These are phyloP conservation scores for Pharus latifolius DNA, from an alignment of 176 grass and related monocot species.

Conservation along the genomic window DNA sequence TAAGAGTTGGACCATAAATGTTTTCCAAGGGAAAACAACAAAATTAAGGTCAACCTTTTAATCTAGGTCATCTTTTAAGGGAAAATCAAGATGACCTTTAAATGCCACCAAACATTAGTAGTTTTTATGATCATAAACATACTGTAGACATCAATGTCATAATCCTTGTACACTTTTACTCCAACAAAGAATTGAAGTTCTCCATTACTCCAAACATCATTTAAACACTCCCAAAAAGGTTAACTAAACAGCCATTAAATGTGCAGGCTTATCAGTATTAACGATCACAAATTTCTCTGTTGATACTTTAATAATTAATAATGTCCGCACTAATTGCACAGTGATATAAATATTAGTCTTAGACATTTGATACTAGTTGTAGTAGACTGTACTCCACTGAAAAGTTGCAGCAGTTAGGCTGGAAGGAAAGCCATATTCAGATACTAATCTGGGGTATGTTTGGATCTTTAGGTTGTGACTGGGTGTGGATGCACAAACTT, in stretches of 20 bases:
- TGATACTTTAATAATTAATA: background rate
- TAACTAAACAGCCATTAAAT: background rate
- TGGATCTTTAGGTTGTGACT: no score
- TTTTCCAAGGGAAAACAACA: background rate
- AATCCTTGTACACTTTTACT: background rate
- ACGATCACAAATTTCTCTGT: slow-evolving; percentile 4
- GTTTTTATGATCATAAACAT: background rate
- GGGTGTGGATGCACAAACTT: no score
- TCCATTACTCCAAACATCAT: background rate
- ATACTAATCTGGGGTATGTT: no score
- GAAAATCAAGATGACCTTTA: background rate
- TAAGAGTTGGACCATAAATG: background rate
- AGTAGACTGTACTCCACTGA: background rate
- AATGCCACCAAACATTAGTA: background rate
- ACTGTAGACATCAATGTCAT: background rate
- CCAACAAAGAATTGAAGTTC: background rate
- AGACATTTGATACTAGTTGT: background rate
- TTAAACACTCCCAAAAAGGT: background rate
- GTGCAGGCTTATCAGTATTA: slow-evolving; percentile 12
- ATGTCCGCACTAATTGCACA: slow-evolving; percentile 13
- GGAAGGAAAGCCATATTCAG: background rate
- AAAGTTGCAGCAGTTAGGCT: background rate
- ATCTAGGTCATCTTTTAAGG: background rate
- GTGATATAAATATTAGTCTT: slow-evolving; percentile 26
- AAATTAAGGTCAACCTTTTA: background rate